Evolutionary conservation across 192 early-diverging fungal genomes (phyloP), one percentile per base, ranked within the genome.

Genomic region (Pilobolus umbonatus): DNA sequence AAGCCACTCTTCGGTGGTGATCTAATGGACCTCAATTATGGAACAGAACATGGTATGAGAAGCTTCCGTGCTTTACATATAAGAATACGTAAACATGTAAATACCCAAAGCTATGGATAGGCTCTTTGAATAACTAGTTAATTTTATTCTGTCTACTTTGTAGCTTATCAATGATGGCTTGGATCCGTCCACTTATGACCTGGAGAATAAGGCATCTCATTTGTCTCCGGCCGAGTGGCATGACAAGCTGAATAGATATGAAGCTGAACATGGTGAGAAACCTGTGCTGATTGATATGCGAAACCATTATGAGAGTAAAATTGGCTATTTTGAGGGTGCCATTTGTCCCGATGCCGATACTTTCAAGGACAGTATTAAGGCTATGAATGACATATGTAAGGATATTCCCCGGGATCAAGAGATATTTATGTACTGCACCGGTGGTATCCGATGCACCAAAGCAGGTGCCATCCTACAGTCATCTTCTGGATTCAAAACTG

Each of bases 401-500:
- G 64, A 74, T 9, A 35, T 76, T 15, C 68, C 76, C 26, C 70
- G 75, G 32, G 74, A 82, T 34, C 71, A 83, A 46, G 83, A 85
- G 14, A 78, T 91, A 5, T 85, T 78, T 64, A 91, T 91, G 89
- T 91, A 91, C 55, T 91, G 89, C 65, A 89, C 89, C 45, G 69
- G 58, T 31, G 89, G 89, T n/a, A 91, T 91, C 48, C 76, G 89
- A 15, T 91, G 89, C 53, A 83, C 86, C 5, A 82, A 86, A 22
- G 87, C 89, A n/a, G 89, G 89, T 5, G 87, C 89, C 10, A 73
- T 89, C 5, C 73, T 91, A 6, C 83, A 80, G 28, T 77, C 80
- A 5, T 31, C 74, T 2, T 75, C 74, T 11, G 87, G 85, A 11
- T 82, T 84, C 55, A 60, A 80, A 19, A 79, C 80, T 9, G 86